Evolutionary conservation across 768 basidiomycete species (phyloP), one percentile per base, ranked within the genome.

Genomic region (Rhodotorula kratochvilovae): DNA sequence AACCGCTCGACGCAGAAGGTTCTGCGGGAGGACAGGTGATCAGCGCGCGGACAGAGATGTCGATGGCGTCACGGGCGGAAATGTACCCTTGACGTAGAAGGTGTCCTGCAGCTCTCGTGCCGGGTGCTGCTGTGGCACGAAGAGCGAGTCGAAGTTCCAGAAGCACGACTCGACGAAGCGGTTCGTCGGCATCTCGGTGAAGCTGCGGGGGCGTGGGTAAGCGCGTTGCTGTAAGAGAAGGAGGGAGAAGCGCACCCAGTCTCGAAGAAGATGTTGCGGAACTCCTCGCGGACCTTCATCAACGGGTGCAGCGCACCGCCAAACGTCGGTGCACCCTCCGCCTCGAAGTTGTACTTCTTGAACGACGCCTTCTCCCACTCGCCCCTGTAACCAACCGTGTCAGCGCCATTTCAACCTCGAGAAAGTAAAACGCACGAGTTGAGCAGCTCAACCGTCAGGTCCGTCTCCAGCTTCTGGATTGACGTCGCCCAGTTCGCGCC

Each of bases 321-420:
- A 50, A 86, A 86, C 6, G 93, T 88, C 16, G 89, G 90, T 39
- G 88, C 86, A 63, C 96, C 96, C 73, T 93, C 93, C 0, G 96
- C 94, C 76, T 95, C 93, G 77, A 98, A 98, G 82, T 99, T 99
- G 82, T 98, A 99, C 80, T 94, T 93, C 80, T 99, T 99, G 86
- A 91, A 99, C 16, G 85, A 85, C 2, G 95, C 86, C 0, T 87
- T 88, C 81, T 96, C 94, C 96, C 96, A 98, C 27, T 90, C 83
- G 13, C 94, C 96, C 50, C 95, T 98, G 77, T 29, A 21, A 29
- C 5, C 33, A 21, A 16, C 2, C 0, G 6, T 0, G 45, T 55
- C 67, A 55, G 25, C 59, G 5, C 16, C 23, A 21, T 39, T 16
- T 45, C 55, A 15, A 7, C 2, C 45, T 50, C 12, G 25, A n/a